Evolutionary conservation across 495 filamentous ascomycete species (phyloP).

Genomic region (Hyaloscypha hepaticicola): DNA sequence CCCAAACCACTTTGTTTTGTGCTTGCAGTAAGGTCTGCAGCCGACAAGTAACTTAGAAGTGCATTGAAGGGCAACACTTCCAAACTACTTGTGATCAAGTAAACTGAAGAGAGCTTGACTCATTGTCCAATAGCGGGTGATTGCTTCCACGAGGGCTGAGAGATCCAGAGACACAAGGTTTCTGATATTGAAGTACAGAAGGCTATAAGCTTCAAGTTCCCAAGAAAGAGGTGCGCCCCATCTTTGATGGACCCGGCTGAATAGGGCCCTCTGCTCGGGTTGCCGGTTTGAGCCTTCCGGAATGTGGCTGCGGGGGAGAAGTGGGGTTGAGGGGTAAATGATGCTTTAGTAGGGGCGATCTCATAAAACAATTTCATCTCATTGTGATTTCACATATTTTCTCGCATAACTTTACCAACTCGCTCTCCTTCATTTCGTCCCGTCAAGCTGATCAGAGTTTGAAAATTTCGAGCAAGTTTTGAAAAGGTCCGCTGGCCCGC

Average conservation of each 20-base stretch:
- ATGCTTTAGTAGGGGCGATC: neutral
- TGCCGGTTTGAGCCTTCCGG: slow-evolving; percentile 3
- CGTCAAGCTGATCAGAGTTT: neutral
- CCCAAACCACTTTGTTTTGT: too few species aligned
- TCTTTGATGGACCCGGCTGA: slow-evolving; percentile 1
- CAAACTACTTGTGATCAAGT: too few species aligned
- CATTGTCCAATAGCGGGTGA: too few species aligned
- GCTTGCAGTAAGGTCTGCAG: too few species aligned
- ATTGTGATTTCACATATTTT: neutral
- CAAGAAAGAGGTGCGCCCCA: neutral
- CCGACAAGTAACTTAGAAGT: too few species aligned
- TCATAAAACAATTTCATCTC: neutral
- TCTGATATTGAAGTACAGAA: neutral
- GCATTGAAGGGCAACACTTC: too few species aligned
- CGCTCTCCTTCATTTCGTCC: neutral
- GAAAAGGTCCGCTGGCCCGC: neutral
- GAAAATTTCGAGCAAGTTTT: neutral
- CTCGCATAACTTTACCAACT: neutral
- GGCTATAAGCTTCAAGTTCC: neutral
- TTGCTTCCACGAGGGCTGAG: neutral
- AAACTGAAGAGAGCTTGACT: too few species aligned
- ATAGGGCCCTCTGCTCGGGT: neutral
- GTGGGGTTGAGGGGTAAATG: slow-evolving; percentile 5
- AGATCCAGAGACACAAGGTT: neutral
- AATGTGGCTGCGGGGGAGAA: neutral